Conservation (phyloP, 1,139 yeast genomes). For the Geotrichum carabidarum region DNA sequence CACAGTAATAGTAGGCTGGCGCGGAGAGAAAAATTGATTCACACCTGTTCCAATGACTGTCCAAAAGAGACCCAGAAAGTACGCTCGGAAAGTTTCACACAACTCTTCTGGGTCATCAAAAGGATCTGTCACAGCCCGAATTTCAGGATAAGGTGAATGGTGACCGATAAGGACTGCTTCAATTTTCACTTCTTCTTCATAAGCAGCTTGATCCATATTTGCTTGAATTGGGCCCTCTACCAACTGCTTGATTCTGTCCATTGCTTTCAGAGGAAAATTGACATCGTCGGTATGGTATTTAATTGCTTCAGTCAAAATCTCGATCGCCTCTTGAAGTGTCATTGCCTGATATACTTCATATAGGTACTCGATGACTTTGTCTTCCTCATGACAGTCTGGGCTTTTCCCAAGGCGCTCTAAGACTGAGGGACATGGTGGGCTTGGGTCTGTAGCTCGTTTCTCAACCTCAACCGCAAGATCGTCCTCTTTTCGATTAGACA, state of each 20-base stretch:
- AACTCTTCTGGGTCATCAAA: slow-evolving; percentile 43
- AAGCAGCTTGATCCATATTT: slow-evolving; percentile 16
- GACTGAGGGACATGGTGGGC: neutral
- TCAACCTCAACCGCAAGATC: neutral
- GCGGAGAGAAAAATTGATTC: slow-evolving; percentile 52
- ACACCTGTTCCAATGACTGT: slow-evolving; percentile 52
- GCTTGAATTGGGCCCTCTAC: slow-evolving; percentile 25
- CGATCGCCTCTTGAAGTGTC: slow-evolving; percentile 42
- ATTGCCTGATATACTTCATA: slow-evolving; percentile 41
- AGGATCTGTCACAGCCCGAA: slow-evolving; percentile 46
- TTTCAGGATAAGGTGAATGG: slow-evolving; percentile 50
- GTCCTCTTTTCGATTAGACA: neutral
- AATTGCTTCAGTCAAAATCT: slow-evolving; percentile 41
- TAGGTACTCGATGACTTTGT: slow-evolving; percentile 33
- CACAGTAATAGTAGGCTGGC: slow-evolving; percentile 48
- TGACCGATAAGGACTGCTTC: slow-evolving; percentile 43
- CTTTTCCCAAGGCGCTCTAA: slow-evolving; percentile 7
- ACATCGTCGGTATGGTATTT: slow-evolving; percentile 46
- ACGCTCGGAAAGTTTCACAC: slow-evolving; percentile 50
- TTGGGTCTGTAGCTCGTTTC: neutral
- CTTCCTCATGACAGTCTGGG: slow-evolving; percentile 9
- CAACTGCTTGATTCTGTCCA: slow-evolving; percentile 31
- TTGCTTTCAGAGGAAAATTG: slow-evolving; percentile 45
- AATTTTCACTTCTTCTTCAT: slow-evolving; percentile 36
- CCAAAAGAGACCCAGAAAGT: slow-evolving; percentile 53